These are phyloP conservation scores for Apiotrichum laibachii DNA, from an alignment of 1,284 basidiomycete species.

Conservation along the genomic window DNA sequence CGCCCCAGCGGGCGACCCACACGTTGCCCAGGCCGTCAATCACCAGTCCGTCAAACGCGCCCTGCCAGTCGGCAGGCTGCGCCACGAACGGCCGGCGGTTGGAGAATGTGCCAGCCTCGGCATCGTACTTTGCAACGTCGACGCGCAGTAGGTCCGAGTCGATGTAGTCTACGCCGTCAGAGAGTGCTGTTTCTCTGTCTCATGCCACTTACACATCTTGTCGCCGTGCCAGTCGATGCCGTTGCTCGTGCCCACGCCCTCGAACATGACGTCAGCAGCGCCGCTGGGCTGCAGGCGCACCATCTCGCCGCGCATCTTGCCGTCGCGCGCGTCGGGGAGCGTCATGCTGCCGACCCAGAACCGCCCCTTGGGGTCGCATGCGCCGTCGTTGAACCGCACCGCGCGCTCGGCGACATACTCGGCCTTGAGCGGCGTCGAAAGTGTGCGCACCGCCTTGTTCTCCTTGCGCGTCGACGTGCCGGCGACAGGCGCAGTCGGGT, in stretches of 20 bases:
- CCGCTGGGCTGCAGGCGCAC: constrained; percentile 38
- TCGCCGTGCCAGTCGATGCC: constrained; percentile 49
- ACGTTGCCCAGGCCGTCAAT: constrained; percentile 47
- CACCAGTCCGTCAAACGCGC: constrained; percentile 47
- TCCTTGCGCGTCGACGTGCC: neutral
- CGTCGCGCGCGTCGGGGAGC: constrained; percentile 20
- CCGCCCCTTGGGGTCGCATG: constrained; percentile 42
- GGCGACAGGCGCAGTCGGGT: constrained; percentile 1
- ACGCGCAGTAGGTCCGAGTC: constrained; percentile 42
- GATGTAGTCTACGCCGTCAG: constrained; percentile 41
- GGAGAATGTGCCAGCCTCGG: constrained; percentile 28
- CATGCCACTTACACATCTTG: constrained; percentile 40
- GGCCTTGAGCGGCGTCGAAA: constrained; percentile 26
- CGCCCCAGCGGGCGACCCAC: constrained; percentile 49
- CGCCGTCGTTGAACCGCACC: constrained; percentile 50
- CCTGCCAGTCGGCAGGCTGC: constrained; percentile 24
- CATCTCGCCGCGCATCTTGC: constrained; percentile 32
- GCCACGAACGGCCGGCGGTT: constrained; percentile 32
- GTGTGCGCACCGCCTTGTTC: neutral
- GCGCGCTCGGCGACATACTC: constrained; percentile 20
- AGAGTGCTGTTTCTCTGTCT: neutral
- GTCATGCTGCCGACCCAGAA: constrained; percentile 43
- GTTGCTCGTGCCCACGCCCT: constrained; percentile 42
- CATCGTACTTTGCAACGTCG: constrained; percentile 38
- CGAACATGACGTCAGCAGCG: constrained; percentile 25